A percentile compares a stretch with the other conserved stretches of the same genome.
Conservation (phyloP, 2,329 filamentous ascomycete species). For the Ascochyta fabae region DNA sequence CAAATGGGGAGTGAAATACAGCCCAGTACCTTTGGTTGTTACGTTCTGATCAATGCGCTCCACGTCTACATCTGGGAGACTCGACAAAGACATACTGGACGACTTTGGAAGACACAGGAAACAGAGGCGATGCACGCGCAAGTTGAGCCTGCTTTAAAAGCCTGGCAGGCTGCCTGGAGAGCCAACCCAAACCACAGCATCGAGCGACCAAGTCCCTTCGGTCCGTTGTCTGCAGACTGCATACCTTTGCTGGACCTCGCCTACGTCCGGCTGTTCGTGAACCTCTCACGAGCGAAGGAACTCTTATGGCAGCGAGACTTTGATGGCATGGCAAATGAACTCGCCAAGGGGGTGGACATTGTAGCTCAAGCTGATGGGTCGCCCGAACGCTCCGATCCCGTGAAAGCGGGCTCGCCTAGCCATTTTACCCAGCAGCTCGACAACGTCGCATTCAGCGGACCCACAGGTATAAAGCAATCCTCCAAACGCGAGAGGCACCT, state of each 20-base stretch:
- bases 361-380: constrained; percentile 74
- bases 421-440: constrained; percentile 31
- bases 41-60: constrained; percentile 89
- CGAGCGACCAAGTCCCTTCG: constrained; percentile 84
- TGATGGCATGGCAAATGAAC: constrained; percentile 86
- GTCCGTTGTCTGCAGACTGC: constrained; percentile 85
- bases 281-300: constrained; percentile 89
- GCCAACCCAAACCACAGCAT: constrained; percentile 84
- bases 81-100: constrained; percentile 83
- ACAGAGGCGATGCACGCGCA: constrained; percentile 96
- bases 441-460: constrained; percentile 41
- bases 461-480: constrained; percentile 48
- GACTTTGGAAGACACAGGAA: constrained; percentile 88
- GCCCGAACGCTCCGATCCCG: constrained; percentile 52
- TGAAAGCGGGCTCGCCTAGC: constrained; percentile 32
- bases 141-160: constrained; percentile 90
- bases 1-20: constrained; percentile 68
- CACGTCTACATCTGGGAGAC: constrained; percentile 99
- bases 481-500: constrained; percentile 85
- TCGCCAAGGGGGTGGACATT: constrained; percentile 78
- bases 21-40: constrained; percentile 89
- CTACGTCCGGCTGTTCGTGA: constrained; percentile 90
- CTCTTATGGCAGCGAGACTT: constrained; percentile 94
- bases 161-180: constrained; percentile 93
- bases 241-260: constrained; percentile 91